Conservation (phyloP, 495 filamentous ascomycete species). For the Daldinia concentrica region DNA sequence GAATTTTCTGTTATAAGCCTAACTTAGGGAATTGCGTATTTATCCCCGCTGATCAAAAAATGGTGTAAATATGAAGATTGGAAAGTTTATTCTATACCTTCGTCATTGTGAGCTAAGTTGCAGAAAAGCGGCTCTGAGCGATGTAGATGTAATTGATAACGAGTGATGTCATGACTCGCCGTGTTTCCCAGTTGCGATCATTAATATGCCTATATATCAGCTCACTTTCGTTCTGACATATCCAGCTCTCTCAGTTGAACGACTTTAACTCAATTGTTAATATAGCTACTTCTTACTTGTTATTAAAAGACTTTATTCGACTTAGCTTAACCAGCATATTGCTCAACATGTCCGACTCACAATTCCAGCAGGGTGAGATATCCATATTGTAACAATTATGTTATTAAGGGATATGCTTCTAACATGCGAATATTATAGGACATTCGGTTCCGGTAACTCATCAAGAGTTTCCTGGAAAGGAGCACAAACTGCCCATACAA, state of each 20-base stretch:
- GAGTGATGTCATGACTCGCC: conserved; percentile 40
- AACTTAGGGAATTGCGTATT: not conserved
- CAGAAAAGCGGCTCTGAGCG: conserved; percentile 34
- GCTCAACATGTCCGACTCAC: conserved; percentile 53
- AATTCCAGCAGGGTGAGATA: conserved; percentile 59
- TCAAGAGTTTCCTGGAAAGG: conserved; percentile 73
- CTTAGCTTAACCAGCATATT: not conserved
- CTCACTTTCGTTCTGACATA: conserved; percentile 1
- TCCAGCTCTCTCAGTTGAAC: not conserved
- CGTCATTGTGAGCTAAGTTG: conserved; percentile 32
- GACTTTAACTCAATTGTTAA: not conserved
- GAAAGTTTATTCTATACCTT: conserved; percentile 9
- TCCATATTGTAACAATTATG: not conserved
- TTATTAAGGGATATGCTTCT: conserved; percentile 12
- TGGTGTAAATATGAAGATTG: conserved; percentile 4
- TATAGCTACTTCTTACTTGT: not conserved
- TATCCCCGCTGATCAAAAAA: not conserved
- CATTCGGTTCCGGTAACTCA: conserved; percentile 74
- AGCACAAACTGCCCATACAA: conserved; percentile 69
- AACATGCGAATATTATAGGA: conserved; percentile 54
- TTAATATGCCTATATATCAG: conserved; percentile 15
- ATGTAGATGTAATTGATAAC: conserved; percentile 32
- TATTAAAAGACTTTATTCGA: not conserved
- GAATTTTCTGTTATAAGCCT: not conserved
- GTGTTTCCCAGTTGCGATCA: conserved; percentile 19